phyloP scores from a whole-genome alignment of 176 grass and related monocot species.

The Saccharum spontaneum region DNA sequence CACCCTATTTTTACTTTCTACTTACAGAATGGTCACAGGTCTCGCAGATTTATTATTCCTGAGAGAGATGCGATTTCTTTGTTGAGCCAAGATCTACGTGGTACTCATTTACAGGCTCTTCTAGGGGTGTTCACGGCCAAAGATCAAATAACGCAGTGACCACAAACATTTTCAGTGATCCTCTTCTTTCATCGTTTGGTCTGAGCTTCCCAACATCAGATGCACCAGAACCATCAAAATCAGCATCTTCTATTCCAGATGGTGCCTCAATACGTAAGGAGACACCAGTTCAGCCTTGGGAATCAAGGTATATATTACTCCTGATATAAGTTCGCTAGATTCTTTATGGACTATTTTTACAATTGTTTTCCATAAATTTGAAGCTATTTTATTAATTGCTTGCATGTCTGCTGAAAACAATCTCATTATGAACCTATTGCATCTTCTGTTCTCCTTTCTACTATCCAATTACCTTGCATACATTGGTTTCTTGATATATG shows the following conservation, averaged over 20 bases:
- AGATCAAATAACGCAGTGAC: constrained; percentile 43
- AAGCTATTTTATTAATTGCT: background rate
- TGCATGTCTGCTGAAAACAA: background rate
- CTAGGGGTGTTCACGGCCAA: constrained; percentile 62
- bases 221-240: constrained; percentile 70
- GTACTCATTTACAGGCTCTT: constrained; percentile 82
- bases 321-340: background rate
- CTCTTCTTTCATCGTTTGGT: constrained; percentile 84
- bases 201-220: constrained; percentile 62
- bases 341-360: background rate
- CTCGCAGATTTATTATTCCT: constrained; percentile 70
- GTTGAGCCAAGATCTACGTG: constrained; percentile 68
- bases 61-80: constrained; percentile 73
- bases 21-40: constrained; percentile 68
- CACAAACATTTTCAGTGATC: constrained; percentile 75
- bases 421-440: background rate
- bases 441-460: background rate
- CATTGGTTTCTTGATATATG: background rate
- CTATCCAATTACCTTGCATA: background rate
- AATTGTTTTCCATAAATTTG: background rate
- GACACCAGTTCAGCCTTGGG: constrained; percentile 53
- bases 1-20: constrained; percentile 39
- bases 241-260: constrained; percentile 53
- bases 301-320: constrained; percentile 66
- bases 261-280: constrained; percentile 49